Base-by-base conservation (phyloP, 2,329 filamentous ascomycete species). In the Capronia epimyces region DNA sequence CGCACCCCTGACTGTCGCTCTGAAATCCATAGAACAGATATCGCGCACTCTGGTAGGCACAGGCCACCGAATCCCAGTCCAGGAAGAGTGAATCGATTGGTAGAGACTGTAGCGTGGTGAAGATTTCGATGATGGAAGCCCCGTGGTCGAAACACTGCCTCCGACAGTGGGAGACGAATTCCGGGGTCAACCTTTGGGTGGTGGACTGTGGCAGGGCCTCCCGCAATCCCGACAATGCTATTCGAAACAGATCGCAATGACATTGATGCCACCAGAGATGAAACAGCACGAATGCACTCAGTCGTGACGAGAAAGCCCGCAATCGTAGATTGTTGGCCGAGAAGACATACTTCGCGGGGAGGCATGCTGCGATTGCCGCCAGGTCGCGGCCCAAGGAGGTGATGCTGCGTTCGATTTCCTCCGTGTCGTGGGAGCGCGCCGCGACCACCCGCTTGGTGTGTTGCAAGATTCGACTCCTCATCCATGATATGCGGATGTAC, bases 221-320 rank as follows among this genome's bases (percentile, higher is more conserved):
- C 9, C 29, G 39, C 5, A 55, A 43, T 13, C 47, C 52, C 3
- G 18, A 13, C 6, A 55, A 32, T 7, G 29, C 15, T 21, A 50
- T 15, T 21, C 52, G 25, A 32, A 42, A 50, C 5, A 55, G 43
- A 27, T 55, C 47, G 27, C 52, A 55, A 18, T 50, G 43, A 34
- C 43, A 51, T 27, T 55, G 52, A 31, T 34, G 48, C 47, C 48
- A 55, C 52, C 52, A 55, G 15, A 55, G 15, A 36, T 55, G 52
- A 16, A 50, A 15, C 47, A 55, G 20, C 6, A 45, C 32, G 40
- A 45, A 53, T n/a, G 20, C 46, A 24, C 37, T 34, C 3, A 53
- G 21, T 6, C 36, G 22, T 9, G 42, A 25, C 3, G 46, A 45
- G 41, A 44, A 50, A 3, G 51, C 46, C 22, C 51, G 51, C 5